Evolutionary conservation across 1,139 yeast genomes (phyloP).

Genomic region (Arxiozyma heterogenica): DNA sequence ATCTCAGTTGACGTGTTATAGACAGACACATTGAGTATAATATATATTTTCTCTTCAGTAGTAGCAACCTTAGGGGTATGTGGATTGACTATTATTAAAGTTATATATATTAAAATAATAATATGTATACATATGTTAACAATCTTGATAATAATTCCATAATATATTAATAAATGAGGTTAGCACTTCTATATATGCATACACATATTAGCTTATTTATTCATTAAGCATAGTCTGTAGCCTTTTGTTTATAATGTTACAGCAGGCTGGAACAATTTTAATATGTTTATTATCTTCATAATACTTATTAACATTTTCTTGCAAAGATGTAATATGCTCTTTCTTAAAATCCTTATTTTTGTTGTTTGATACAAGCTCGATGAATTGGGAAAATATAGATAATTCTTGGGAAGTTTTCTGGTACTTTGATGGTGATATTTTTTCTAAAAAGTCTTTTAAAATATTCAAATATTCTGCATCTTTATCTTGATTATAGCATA

Average conservation of each 20-base stretch:
- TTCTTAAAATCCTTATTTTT: conserved; percentile 16
- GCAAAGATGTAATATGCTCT: conserved; percentile 32
- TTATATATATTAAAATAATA: too few species aligned
- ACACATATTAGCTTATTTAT: neutral
- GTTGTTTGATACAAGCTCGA: conserved; percentile 15
- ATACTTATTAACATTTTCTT: conserved; percentile 39
- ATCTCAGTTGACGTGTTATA: neutral
- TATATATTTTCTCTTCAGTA: too few species aligned
- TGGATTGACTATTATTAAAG: too few species aligned
- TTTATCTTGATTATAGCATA: conserved; percentile 30
- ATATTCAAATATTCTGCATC: conserved; percentile 33
- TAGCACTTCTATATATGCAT: neutral
- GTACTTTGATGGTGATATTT: conserved; percentile 43
- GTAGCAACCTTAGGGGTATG: too few species aligned
- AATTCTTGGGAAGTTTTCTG: conserved; percentile 53
- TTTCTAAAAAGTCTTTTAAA: conserved; percentile 36
- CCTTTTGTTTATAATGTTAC: conserved; percentile 23
- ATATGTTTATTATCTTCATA: conserved; percentile 13
- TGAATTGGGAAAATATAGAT: conserved; percentile 45
- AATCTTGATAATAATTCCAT: too few species aligned
- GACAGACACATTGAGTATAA: too few species aligned
- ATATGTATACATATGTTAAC: too few species aligned
- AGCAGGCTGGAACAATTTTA: conserved; percentile 21
- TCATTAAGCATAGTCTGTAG: conserved; percentile 7
- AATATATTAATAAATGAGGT: neutral